phyloP scores from a whole-genome alignment of 495 filamentous ascomycete genomes.

The Aspergillus olivimuriae region DNA sequence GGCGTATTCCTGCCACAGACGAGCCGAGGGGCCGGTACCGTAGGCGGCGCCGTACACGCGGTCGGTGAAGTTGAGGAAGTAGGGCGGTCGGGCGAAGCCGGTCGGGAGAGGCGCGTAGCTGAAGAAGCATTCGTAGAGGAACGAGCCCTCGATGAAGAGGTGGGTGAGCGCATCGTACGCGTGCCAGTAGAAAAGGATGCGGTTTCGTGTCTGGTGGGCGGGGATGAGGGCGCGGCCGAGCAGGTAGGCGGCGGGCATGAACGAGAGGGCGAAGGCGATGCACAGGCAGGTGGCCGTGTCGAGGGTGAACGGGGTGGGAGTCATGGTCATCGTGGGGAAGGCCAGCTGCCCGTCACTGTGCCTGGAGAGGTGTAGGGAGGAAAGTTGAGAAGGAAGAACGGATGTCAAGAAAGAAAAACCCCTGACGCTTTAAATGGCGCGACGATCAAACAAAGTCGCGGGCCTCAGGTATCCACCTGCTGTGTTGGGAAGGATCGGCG shows the following conservation, averaged over 20 bases:
- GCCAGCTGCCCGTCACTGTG: too few relatives aligned
- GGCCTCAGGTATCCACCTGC: not conserved
- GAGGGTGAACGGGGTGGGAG: conserved; percentile 31
- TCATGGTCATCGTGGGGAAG: not conserved
- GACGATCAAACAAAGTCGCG: not conserved
- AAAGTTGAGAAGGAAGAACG: too few relatives aligned
- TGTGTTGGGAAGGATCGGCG: too few relatives aligned
- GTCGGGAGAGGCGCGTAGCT: conserved; percentile 47
- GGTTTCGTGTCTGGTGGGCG: conserved; percentile 39
- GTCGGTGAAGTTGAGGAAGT: conserved; percentile 47
- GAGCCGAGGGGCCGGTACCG: conserved; percentile 55
- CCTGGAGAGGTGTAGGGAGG: too few relatives aligned
- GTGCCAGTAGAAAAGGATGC: conserved; percentile 91
- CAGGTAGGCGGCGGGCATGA: conserved; percentile 48
- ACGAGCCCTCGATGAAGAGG: conserved; percentile 81
- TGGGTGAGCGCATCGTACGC: conserved; percentile 87
- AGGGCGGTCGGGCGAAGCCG: conserved; percentile 33
- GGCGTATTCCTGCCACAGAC: conserved; percentile 89
- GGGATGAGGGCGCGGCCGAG: conserved; percentile 41
- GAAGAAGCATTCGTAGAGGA: conserved; percentile 90
- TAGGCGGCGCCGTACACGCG: conserved; percentile 69
- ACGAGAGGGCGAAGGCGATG: conserved; percentile 43
- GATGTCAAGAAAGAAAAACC: too few relatives aligned
- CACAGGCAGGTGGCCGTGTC: conserved; percentile 46
- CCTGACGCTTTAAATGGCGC: not conserved